A percentile compares a stretch with the other conserved stretches of the same genome.
phyloP scores from a whole-genome alignment of 2,329 filamentous ascomycete genomes.

The Trichoderma endophyticum region DNA sequence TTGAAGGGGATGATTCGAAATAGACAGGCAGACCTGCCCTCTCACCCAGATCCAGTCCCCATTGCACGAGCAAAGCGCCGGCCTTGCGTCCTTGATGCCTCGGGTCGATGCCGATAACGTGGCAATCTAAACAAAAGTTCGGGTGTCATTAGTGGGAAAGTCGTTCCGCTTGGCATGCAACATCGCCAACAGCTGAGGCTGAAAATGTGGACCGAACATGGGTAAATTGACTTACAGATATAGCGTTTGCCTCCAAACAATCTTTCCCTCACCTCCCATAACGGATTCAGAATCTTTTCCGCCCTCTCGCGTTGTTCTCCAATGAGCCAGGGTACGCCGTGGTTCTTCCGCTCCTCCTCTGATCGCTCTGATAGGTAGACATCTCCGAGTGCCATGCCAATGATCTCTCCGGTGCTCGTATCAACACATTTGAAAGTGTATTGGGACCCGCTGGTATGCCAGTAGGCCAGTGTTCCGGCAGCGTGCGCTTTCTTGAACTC shows the following conservation, averaged over 20 bases:
- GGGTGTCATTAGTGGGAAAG: background rate
- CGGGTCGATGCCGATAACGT: constrained; percentile 45
- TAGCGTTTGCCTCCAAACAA: constrained; percentile 39
- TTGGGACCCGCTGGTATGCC: constrained; percentile 38
- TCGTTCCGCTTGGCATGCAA: background rate
- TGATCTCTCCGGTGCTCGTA: constrained; percentile 39
- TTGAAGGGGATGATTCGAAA: constrained; percentile 44
- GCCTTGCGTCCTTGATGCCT: constrained; percentile 42
- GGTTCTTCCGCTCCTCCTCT: constrained; percentile 42
- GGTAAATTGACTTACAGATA: constrained; percentile 37
- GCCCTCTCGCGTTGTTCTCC: constrained; percentile 43
- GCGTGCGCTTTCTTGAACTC: constrained; percentile 44
- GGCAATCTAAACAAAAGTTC: constrained; percentile 28
- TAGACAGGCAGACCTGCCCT: constrained; percentile 35
- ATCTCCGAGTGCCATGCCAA: constrained; percentile 48
- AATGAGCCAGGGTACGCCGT: constrained; percentile 45
- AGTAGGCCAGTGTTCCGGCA: constrained; percentile 39
- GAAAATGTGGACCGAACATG: constrained; percentile 7
- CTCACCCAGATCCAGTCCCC: constrained; percentile 31
- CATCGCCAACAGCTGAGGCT: background rate
- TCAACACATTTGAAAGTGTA: constrained; percentile 49
- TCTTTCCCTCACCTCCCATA: constrained; percentile 42
- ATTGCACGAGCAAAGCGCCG: constrained; percentile 41
- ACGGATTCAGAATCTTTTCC: constrained; percentile 39
- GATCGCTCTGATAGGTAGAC: constrained; percentile 37